These are phyloP conservation scores for barley (Hordeum vulgare) DNA, from an alignment of 176 grass and related monocot species.

Conservation along the genomic window MorexV3_pseudomolecules_assembly NC_058519.1:501045009-501045508, in stretches of 20 bases:
- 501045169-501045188: not conserved
- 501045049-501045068: not conserved
- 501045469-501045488: not conserved
- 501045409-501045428: not conserved
- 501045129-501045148: not conserved
- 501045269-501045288: not conserved
- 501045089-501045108: not conserved
- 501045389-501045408: not conserved
- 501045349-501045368: not conserved
- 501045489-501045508: not conserved
- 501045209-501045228: not conserved
- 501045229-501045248: not conserved
- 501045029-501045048: not conserved
- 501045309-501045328: not conserved
- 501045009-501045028: not conserved
- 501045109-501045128: not conserved
- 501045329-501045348: not conserved
- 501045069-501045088: constrained; percentile 4
- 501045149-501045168: not conserved
- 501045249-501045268: not conserved
- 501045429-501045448: not conserved
- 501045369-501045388: not conserved
- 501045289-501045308: not conserved
- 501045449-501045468: not conserved
- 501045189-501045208: not conserved